Percentiles rank a stretch among this genome's conserved stretches.
Evolutionary conservation across 164 flowering plant genomes (phyloP).

Genomic region (Berberis vulgaris): DNA sequence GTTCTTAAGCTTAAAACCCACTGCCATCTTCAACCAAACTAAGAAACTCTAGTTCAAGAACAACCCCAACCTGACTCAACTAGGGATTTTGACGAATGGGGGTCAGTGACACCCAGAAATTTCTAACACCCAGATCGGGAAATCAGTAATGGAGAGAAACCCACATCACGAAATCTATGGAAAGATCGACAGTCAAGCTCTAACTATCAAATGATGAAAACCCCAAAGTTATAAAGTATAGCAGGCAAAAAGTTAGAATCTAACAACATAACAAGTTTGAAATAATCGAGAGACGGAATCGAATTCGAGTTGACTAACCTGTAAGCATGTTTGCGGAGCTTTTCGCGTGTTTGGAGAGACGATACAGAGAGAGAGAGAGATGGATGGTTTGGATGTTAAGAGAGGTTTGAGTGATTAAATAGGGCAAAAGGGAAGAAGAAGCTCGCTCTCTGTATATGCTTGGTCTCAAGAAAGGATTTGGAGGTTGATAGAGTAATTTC

Average conservation of each 20-base stretch:
- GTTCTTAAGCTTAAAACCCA: background rate
- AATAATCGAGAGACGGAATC: background rate
- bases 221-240: background rate
- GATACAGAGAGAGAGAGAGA: background rate
- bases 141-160: background rate
- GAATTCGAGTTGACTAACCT: constrained; percentile 8
- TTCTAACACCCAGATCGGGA: constrained; percentile 7
- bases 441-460: background rate
- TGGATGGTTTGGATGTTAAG: no score
- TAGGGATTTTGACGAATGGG: background rate
- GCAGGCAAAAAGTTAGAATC: background rate
- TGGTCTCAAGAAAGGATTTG: background rate
- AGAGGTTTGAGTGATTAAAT: background rate
- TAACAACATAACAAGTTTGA: background rate
- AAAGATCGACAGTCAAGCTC: background rate
- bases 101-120: background rate
- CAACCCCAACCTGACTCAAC: background rate
- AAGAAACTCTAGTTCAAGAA: background rate
- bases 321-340: constrained; percentile 23
- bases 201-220: background rate
- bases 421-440: background rate
- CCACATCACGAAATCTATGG: background rate
- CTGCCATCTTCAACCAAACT: background rate
- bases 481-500: background rate
- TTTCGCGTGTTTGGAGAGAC: background rate